Evolutionary conservation across 2,329 filamentous ascomycete species (phyloP).

Genomic region (Diaporthe aspalathi): DNA sequence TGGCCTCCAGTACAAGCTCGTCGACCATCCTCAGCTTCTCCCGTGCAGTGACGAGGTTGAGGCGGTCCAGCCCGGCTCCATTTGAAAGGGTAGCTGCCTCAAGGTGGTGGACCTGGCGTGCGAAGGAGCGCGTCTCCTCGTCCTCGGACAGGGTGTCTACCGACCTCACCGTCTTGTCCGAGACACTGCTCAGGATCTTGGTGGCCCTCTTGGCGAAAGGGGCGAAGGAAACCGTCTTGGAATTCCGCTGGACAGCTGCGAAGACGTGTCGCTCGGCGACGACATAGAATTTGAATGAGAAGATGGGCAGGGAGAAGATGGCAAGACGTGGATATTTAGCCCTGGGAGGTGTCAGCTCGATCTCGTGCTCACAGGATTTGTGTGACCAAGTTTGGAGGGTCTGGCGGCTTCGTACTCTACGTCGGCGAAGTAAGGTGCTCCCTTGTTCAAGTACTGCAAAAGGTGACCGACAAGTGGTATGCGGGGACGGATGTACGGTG

Average conservation of each 20-base stretch:
- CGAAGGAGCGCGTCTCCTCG: slow-evolving; percentile 5
- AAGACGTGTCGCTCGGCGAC: slow-evolving; percentile 30
- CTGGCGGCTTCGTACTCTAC: background rate
- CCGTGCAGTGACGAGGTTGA: slow-evolving; percentile 16
- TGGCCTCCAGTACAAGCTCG: background rate
- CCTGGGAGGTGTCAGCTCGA: background rate
- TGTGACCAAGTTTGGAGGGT: too few species aligned
- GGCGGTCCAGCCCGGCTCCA: slow-evolving; percentile 22
- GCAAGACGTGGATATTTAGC: slow-evolving; percentile 18
- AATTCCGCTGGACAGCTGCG: slow-evolving; percentile 26
- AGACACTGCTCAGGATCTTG: background rate
- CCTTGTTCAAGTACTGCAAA: background rate
- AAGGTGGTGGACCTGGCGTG: slow-evolving; percentile 10
- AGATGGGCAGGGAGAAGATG: slow-evolving; percentile 32
- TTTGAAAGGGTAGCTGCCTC: slow-evolving; percentile 3
- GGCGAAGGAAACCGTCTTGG: slow-evolving; percentile 33
- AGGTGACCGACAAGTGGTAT: slow-evolving; percentile 29
- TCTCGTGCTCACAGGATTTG: background rate
- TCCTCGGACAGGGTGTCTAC: background rate
- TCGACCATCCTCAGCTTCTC: slow-evolving; percentile 25
- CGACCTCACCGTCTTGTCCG: background rate
- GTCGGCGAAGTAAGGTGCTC: background rate
- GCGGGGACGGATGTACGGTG: slow-evolving; percentile 7
- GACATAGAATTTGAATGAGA: slow-evolving; percentile 34
- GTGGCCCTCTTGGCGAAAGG: slow-evolving; percentile 21